Conservation (phyloP, 2,329 filamentous ascomycete genomes). For the Nakataea oryzae region DNA sequence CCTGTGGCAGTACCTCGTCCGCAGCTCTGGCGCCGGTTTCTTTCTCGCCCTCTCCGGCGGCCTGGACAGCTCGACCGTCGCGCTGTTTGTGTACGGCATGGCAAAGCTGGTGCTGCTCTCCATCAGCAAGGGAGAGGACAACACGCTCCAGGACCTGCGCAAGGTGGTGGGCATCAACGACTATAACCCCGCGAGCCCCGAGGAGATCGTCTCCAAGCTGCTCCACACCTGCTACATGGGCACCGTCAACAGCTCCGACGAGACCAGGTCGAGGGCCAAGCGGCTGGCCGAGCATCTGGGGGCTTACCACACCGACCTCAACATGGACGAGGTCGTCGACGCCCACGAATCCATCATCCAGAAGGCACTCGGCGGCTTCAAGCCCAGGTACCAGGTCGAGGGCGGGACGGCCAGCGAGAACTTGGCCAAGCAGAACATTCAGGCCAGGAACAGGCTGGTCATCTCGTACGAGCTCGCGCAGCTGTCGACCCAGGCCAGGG, state of each 20-base stretch:
- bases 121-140: slow-evolving; percentile 9
- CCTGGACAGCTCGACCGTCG: slow-evolving; percentile 11
- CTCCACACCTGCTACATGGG: slow-evolving; percentile 47
- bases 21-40: slow-evolving; percentile 9
- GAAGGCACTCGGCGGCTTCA: slow-evolving; percentile 15
- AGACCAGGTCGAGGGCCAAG: slow-evolving; percentile 50
- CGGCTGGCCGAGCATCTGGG: slow-evolving; percentile 51
- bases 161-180: slow-evolving; percentile 8
- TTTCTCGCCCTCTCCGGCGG: slow-evolving; percentile 11
- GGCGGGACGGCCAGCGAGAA: slow-evolving; percentile 47
- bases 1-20: slow-evolving; percentile 11
- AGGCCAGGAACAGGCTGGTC: slow-evolving; percentile 55
- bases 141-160: slow-evolving; percentile 8
- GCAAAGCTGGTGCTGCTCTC: slow-evolving; percentile 9
- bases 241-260: slow-evolving; percentile 44
- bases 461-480: slow-evolving; percentile 54
- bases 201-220: slow-evolving; percentile 10
- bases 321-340: slow-evolving; percentile 59
- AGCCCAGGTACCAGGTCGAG: slow-evolving; percentile 37
- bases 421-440: slow-evolving; percentile 57
- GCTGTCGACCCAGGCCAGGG: slow-evolving; percentile 46
- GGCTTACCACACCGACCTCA: slow-evolving; percentile 57
- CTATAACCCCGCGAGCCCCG: slow-evolving; percentile 6
- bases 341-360: slow-evolving; percentile 29
- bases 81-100: slow-evolving; percentile 12